Base-by-base conservation (phyloP, 331 rosid genomes). In the Malus hybrid region DNA sequence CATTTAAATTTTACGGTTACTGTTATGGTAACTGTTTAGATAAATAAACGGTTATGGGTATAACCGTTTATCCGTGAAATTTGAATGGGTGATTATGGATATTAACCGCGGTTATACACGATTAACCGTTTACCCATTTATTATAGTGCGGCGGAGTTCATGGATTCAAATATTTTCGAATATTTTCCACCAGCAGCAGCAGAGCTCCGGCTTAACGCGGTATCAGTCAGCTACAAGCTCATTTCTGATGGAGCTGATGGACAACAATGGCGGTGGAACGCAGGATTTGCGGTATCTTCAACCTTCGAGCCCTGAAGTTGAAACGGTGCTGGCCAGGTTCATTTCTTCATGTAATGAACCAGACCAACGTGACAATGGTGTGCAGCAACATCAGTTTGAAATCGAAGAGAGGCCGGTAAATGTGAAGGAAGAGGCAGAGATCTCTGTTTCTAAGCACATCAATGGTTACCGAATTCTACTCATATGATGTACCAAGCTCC, bases 151-250 rank as follows among this genome's bases (percentile, higher is more conserved):
- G n/a, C n/a, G n/a, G n/a, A n/a, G n/a, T n/a, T n/a, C n/a, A n/a
- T n/a, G n/a, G n/a, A n/a, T n/a, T n/a, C n/a, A n/a, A n/a, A n/a
- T n/a, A n/a, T n/a, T n/a, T n/a, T n/a, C n/a, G n/a, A n/a, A n/a
- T n/a, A n/a, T n/a, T n/a, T n/a, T n/a, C n/a, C n/a, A n/a, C n/a
- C 80, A 71, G 61, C 80, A 85, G 48, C 88, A 85, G 60, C 83
- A 83, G 39, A 81, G 80, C 78, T 86, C 83, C 73, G 84, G 83
- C 6, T 20, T 86, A 29, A 33, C 70, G 75, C 80, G 88, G 66
- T 86, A 88, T 77, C 80, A 71, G 55, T 90, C 96, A 19, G 86
- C 90, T 71, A 92, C 96, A 18, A 81, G 84, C 71, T 78, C 96
- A 55, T 42, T 84, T 36, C 44, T 88, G 36, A 44, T 77, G 73